A percentile compares a stretch with the other conserved stretches of the same genome.
Conservation (phyloP, 106 monocot species). For the Dendrobium nobile region DNA sequence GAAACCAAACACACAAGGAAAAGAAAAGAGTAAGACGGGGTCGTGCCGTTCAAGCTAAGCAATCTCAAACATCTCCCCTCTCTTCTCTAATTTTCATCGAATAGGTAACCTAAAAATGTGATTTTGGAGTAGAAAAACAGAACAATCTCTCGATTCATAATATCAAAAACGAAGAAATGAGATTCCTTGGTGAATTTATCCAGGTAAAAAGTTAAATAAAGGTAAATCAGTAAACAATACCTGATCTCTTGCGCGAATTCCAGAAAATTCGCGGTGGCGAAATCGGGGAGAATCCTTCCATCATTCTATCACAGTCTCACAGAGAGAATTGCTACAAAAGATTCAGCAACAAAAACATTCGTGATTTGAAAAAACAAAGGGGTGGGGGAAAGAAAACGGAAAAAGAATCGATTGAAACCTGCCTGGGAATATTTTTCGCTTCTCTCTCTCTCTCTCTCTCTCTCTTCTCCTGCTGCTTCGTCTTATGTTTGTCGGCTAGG, state of each 20-base stretch:
- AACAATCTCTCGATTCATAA: not conserved
- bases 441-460: too few species aligned
- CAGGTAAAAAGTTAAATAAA: not conserved
- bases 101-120: not conserved
- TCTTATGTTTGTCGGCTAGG: too few species aligned
- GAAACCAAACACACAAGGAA: not conserved
- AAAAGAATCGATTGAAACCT: not conserved
- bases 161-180: not conserved
- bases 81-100: not conserved
- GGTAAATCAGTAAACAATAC: constrained; percentile 8
- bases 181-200: not conserved
- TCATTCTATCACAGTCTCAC: not conserved
- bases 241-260: constrained; percentile 82
- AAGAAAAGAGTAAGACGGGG: not conserved
- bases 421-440: too few species aligned
- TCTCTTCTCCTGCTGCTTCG: too few species aligned
- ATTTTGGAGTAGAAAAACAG: not conserved
- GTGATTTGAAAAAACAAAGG: not conserved
- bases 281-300: constrained; percentile 35
- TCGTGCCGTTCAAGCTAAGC: constrained; percentile 14
- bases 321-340: not conserved
- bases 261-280: constrained; percentile 56
- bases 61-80: not conserved
- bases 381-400: not conserved
- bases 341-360: not conserved